Conservation (phyloP, 257 asterid genomes). For the Lycium barbarum region DNA sequence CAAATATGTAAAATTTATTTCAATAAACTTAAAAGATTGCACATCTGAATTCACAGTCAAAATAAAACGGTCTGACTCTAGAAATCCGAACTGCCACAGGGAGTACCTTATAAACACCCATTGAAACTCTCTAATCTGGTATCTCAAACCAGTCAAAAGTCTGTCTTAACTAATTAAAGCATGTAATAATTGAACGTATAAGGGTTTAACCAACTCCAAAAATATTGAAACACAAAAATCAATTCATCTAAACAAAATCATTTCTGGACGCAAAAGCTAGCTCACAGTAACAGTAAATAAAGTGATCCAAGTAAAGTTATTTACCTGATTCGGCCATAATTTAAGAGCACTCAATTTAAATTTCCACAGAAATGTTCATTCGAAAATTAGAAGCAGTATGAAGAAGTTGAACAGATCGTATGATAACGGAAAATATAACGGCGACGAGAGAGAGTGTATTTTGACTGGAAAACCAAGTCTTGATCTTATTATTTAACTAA, state of each 20-base stretch:
- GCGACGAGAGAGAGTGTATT: too few relatives aligned
- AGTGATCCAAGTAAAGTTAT: slow-evolving; percentile 17
- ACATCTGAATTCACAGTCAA: too few relatives aligned
- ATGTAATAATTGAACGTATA: background rate
- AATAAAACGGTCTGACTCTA: too few relatives aligned
- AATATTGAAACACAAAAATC: background rate
- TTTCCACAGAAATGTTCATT: background rate
- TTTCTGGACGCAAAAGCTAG: background rate
- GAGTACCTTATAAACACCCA: background rate
- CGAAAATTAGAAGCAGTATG: background rate
- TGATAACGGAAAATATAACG: background rate
- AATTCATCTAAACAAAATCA: background rate
- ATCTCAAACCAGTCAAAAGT: background rate
- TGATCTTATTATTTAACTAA: too few relatives aligned
- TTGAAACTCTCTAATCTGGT: background rate
- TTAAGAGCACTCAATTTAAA: background rate
- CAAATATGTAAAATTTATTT: too few relatives aligned
- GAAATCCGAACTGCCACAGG: too few relatives aligned
- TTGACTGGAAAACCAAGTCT: too few relatives aligned
- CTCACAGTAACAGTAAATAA: background rate
- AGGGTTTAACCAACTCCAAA: slow-evolving; percentile 8
- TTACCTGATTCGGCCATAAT: slow-evolving; percentile 29
- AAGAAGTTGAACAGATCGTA: slow-evolving; percentile 1
- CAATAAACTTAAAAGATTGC: too few relatives aligned
- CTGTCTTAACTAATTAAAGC: background rate